Conservation (phyloP, 495 filamentous ascomycete genomes). For the Hamigera avellanea region DNA sequence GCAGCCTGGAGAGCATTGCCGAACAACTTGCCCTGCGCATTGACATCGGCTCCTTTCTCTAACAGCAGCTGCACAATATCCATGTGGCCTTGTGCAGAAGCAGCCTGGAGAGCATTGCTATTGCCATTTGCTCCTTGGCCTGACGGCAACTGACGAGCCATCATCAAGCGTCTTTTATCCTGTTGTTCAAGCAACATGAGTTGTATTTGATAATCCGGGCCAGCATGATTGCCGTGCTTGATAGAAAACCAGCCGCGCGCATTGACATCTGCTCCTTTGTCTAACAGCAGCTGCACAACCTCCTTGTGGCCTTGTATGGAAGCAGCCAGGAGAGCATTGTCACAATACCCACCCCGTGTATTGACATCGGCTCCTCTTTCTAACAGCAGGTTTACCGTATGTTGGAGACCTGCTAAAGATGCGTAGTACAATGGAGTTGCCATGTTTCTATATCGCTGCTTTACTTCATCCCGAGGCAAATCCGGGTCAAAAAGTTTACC, state of each 20-base stretch:
- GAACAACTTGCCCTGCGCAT: conserved; percentile 1
- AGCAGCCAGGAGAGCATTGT: conserved; percentile 12
- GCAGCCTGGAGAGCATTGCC: conserved; percentile 13
- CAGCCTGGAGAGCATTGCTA: conserved; percentile 12
- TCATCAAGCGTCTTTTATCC: no score
- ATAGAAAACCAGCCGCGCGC: neutral
- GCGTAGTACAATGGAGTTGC: conserved; percentile 5
- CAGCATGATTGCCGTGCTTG: no score
- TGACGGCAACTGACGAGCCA: conserved; percentile 10
- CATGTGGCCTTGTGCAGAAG: conserved; percentile 5
- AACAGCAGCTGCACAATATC: conserved; percentile 10
- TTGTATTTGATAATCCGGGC: no score
- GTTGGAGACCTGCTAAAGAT: conserved; percentile 1
- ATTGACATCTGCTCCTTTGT: conserved; percentile 8
- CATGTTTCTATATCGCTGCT: neutral
- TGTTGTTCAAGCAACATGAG: no score
- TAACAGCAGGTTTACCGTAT: conserved; percentile 11
- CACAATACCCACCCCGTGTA: conserved; percentile 2
- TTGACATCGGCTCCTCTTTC: conserved; percentile 5
- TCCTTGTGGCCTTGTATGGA: conserved; percentile 4
- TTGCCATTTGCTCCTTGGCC: conserved; percentile 5
- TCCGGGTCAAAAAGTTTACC: neutral
- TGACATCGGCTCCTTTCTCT: conserved; percentile 5
- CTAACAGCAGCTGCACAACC: conserved; percentile 10
- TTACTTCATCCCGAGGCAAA: neutral